phyloP scores from a whole-genome alignment of 2,329 filamentous ascomycete species.

The Cephalotrichum gorgonifer region DNA sequence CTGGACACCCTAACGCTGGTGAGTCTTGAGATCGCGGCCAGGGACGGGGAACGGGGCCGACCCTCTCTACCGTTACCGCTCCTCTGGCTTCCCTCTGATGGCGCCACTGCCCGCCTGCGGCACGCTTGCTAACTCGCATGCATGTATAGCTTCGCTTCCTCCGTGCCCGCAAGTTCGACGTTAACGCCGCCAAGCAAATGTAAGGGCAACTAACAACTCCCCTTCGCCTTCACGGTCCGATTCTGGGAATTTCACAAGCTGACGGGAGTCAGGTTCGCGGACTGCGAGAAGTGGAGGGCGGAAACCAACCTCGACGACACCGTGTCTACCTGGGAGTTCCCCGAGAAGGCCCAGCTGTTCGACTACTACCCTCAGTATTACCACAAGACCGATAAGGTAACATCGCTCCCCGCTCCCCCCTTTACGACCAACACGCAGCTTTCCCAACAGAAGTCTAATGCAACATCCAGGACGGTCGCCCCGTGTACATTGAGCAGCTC shows the following conservation, averaged over 20 bases:
- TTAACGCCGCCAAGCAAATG: slow-evolving; percentile 77
- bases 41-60: background rate
- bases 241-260: background rate
- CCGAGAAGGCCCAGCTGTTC: slow-evolving; percentile 73
- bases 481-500: slow-evolving; percentile 93
- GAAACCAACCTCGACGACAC: slow-evolving; percentile 76
- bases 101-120: background rate
- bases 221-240: no score
- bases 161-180: slow-evolving; percentile 90
- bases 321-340: slow-evolving; percentile 73
- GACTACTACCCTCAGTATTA: slow-evolving; percentile 98
- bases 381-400: slow-evolving; percentile 85
- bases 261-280: slow-evolving; percentile 60
- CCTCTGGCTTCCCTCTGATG: background rate
- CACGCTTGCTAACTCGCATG: no score
- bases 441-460: background rate
- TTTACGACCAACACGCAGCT: background rate
- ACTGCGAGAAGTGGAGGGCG: slow-evolving; percentile 84
- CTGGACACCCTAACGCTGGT: slow-evolving; percentile 90
- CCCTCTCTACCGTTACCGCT: background rate
- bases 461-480: slow-evolving; percentile 69
- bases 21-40: slow-evolving; percentile 22
- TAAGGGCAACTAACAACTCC: no score
- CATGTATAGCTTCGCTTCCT: slow-evolving; percentile 69
- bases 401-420: slow-evolving; percentile 4